Percentiles rank a stretch among this genome's conserved stretches.
These are phyloP conservation scores for Podaxis sp. DNA, from an alignment of 768 basidiomycete genomes.

Conservation along the genomic window DNA sequence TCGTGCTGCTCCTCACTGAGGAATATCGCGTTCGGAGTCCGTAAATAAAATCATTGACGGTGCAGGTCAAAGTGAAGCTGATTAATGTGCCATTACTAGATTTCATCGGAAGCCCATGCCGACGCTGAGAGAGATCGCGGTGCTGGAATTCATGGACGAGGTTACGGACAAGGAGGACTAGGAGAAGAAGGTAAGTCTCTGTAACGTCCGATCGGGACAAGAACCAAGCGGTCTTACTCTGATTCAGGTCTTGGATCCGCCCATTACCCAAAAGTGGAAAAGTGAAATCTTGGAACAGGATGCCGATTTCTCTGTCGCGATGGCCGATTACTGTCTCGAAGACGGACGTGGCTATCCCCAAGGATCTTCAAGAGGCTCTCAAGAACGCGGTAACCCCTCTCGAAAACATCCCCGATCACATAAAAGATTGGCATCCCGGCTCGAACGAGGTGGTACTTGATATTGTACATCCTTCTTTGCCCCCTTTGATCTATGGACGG, in stretches of 20 bases:
- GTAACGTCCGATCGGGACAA: background rate
- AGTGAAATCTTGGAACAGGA: too few relatives aligned
- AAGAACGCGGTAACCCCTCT: conserved; percentile 24
- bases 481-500: conserved; percentile 32
- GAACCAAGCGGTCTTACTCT: background rate
- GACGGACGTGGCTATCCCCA: conserved; percentile 1
- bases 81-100: background rate
- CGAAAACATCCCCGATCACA: conserved; percentile 31
- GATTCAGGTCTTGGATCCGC: too few relatives aligned
- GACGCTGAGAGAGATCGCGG: conserved; percentile 20
- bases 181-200: conserved; percentile 19
- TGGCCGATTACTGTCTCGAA: too few relatives aligned
- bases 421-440: conserved; percentile 44
- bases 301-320: too few relatives aligned
- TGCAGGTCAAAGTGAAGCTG: background rate
- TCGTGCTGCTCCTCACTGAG: background rate
- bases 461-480: conserved; percentile 44
- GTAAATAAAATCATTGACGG: background rate
- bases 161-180: conserved; percentile 23
- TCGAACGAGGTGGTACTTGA: conserved; percentile 41
- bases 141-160: conserved; percentile 22
- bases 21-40: background rate
- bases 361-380: conserved; percentile 18
- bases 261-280: too few relatives aligned
- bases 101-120: conserved; percentile 10